Percentiles rank a stretch among this genome's conserved stretches.
Conservation (phyloP, 2,329 filamentous ascomycete species). For the Cyclaneusma minus region DNA sequence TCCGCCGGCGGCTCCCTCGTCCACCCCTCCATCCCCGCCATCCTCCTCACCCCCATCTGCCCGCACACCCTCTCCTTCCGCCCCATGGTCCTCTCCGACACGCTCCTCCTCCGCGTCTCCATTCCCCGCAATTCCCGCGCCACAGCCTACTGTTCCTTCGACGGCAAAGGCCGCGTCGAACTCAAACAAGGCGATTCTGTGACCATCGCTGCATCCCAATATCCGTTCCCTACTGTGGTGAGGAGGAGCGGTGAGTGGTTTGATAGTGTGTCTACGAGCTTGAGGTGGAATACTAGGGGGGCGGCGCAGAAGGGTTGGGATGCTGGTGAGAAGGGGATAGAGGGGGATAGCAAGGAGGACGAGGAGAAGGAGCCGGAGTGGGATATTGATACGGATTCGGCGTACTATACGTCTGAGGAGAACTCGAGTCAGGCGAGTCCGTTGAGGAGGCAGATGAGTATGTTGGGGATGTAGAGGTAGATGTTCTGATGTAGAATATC, state of each 20-base stretch:
- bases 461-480: conserved; percentile 40
- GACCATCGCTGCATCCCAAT: conserved; percentile 89
- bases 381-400: conserved; percentile 87
- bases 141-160: conserved; percentile 92
- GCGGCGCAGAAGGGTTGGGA: conserved; percentile 82
- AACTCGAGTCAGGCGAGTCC: conserved; percentile 53
- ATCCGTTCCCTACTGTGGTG: conserved; percentile 92
- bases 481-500: no score
- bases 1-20: conserved; percentile 91
- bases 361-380: conserved; percentile 47
- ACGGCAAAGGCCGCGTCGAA: conserved; percentile 91
- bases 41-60: conserved; percentile 92
- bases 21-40: conserved; percentile 91
- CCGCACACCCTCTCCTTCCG: conserved; percentile 94
- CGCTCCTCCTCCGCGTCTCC: conserved; percentile 77
- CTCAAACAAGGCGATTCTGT: conserved; percentile 88
- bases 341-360: conserved; percentile 19
- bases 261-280: conserved; percentile 78
- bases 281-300: conserved; percentile 89
- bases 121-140: conserved; percentile 75
- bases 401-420: conserved; percentile 57
- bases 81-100: conserved; percentile 94
- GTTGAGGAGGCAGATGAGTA: conserved; percentile 56
- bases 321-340: conserved; percentile 32
- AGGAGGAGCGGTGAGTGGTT: conserved; percentile 90